phyloP scores from a whole-genome alignment of 768 basidiomycete genomes.

The Paxillus ammoniavirescens region DNA sequence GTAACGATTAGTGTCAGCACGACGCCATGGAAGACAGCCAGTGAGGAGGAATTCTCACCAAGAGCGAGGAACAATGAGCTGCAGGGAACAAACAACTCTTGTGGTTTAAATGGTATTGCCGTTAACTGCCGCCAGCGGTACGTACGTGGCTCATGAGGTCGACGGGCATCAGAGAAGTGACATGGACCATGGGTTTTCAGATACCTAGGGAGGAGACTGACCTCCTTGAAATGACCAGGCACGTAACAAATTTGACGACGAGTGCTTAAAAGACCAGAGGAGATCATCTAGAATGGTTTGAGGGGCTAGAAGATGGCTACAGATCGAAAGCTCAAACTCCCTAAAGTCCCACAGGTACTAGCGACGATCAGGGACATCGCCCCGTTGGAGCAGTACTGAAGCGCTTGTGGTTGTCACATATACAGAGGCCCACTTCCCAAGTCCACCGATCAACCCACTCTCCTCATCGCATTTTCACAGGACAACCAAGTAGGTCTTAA shows the following conservation, averaged over 20 bases:
- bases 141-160: background rate
- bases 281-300: conserved; percentile 6
- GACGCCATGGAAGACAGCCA: background rate
- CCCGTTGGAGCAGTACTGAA: background rate
- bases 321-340: background rate
- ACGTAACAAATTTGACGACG: background rate
- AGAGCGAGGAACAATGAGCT: background rate
- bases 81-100: background rate
- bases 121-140: background rate
- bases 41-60: background rate
- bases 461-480: background rate
- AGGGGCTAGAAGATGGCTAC: background rate
- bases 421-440: conserved; percentile 1
- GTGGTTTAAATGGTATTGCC: conserved; percentile 3
- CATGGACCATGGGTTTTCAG: background rate
- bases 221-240: background rate
- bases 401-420: conserved; percentile 14
- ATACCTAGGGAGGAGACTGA: background rate
- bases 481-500: background rate
- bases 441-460: background rate
- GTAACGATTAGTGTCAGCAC: background rate
- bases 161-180: conserved; percentile 3
- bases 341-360: conserved; percentile 10
- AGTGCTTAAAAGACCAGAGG: background rate
- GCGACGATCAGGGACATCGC: background rate